Evolutionary conservation across 495 filamentous ascomycete genomes (phyloP).

Genomic region (Tuber umbilicatum): DNA sequence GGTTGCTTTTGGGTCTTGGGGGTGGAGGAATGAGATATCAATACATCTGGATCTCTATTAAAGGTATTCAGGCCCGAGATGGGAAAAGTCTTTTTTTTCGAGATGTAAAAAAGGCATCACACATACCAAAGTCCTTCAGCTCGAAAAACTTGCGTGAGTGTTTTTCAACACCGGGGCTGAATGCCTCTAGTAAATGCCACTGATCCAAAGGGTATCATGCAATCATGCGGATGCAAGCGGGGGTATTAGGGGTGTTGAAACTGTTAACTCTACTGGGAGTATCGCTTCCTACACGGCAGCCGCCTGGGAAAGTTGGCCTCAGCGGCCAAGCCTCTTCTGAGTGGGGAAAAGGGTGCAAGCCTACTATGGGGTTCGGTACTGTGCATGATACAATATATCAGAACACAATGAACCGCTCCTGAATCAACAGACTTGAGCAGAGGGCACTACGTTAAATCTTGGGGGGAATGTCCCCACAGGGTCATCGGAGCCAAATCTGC

Average conservation of each 20-base stretch:
- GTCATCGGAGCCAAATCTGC: neutral
- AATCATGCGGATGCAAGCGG: neutral
- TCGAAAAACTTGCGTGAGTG: too few species aligned
- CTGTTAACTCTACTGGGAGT: neutral
- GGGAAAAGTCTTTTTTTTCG: too few species aligned
- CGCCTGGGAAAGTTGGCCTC: neutral
- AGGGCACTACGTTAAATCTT: neutral
- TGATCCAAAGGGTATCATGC: neutral
- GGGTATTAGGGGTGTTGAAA: neutral
- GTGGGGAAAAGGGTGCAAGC: neutral
- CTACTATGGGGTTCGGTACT: neutral
- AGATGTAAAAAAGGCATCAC: too few species aligned
- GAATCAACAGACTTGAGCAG: neutral
- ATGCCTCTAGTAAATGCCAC: too few species aligned
- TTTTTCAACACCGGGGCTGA: too few species aligned
- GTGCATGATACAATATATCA: neutral
- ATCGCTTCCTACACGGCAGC: neutral
- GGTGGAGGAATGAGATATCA: neutral
- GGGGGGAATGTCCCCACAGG: neutral
- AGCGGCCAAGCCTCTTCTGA: neutral
- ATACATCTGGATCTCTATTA: neutral
- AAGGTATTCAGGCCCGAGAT: too few species aligned
- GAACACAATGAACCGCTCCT: neutral
- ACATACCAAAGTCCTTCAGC: too few species aligned
- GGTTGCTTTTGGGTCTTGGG: neutral